phyloP scores from a whole-genome alignment of 2,329 filamentous ascomycete genomes.

The Thyridium curvatum region DNA sequence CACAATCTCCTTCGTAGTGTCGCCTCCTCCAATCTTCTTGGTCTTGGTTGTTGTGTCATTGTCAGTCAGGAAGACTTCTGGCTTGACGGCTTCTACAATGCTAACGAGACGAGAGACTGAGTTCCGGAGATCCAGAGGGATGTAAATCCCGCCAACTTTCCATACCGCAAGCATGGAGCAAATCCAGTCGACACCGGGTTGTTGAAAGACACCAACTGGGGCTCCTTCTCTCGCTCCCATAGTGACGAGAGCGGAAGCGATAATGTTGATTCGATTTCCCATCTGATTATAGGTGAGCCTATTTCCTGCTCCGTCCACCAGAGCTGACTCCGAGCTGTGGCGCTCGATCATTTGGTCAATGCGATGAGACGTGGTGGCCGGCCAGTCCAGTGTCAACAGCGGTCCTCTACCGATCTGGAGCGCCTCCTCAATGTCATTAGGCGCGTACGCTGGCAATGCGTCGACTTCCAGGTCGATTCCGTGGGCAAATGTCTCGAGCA shows the following conservation, averaged over 20 bases:
- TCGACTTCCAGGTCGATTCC: neutral
- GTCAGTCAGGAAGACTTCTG: too few relatives aligned
- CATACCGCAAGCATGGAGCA: slow-evolving; percentile 32
- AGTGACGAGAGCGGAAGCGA: too few relatives aligned
- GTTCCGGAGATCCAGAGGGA: slow-evolving; percentile 31
- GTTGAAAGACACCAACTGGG: slow-evolving; percentile 30
- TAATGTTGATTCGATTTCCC: too few relatives aligned
- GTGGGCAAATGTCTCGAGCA: neutral
- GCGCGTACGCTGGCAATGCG: neutral
- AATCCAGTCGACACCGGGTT: slow-evolving; percentile 26
- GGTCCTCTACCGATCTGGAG: slow-evolving; percentile 1
- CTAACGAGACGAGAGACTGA: slow-evolving; percentile 19
- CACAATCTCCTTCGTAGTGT: too few relatives aligned
- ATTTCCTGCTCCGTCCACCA: too few relatives aligned
- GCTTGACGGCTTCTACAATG: slow-evolving; percentile 15
- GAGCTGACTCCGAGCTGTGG: too few relatives aligned
- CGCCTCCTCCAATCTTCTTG: too few relatives aligned
- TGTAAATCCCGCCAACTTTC: slow-evolving; percentile 27
- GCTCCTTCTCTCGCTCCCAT: too few relatives aligned
- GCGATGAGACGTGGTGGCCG: slow-evolving; percentile 23
- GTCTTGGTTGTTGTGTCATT: too few relatives aligned
- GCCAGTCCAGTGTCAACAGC: slow-evolving; percentile 18
- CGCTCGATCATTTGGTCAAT: slow-evolving; percentile 25
- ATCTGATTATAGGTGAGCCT: slow-evolving; percentile 27
- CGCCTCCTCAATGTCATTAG: neutral